phyloP scores from a whole-genome alignment of 2,329 filamentous ascomycete species.

The Colletotrichum abscissum region DNA sequence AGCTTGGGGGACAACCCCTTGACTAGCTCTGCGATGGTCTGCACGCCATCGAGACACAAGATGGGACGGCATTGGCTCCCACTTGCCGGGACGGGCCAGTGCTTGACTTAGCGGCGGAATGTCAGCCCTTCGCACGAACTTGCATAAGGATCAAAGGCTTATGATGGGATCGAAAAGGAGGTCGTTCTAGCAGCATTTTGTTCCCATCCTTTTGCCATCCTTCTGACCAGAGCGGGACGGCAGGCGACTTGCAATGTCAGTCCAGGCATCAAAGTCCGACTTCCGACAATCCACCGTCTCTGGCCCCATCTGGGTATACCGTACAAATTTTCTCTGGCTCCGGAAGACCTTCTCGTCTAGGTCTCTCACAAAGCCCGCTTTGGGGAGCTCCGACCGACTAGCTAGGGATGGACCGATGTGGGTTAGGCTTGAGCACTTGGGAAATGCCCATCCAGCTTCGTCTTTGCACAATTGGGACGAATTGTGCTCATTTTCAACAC shows the following conservation, averaged over 20 bases:
- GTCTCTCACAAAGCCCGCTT: not conserved
- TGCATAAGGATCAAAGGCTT: not conserved
- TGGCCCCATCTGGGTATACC: not conserved
- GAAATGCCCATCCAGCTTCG: not conserved
- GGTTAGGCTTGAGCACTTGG: not conserved
- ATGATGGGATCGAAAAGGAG: not conserved
- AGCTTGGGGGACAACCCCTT: not conserved
- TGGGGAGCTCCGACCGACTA: not conserved
- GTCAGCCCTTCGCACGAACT: constrained; percentile 1
- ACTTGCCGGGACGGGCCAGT: not conserved
- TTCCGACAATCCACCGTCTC: not conserved
- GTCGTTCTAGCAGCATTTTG: not conserved
- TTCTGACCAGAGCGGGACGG: not conserved
- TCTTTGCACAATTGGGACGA: not conserved
- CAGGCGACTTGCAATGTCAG: not conserved
- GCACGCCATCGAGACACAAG: constrained; percentile 4
- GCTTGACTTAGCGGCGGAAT: not conserved
- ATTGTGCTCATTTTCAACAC: not conserved
- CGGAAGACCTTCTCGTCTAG: not conserved
- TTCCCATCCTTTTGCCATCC: not conserved
- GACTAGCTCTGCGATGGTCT: constrained; percentile 18
- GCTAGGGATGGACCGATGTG: not conserved
- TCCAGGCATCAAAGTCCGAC: not conserved
- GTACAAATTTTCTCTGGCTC: not conserved
- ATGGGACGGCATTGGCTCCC: constrained; percentile 12